Evolutionary conservation across 495 filamentous ascomycete species (phyloP).

Genomic region (Penicillium flavigenum): DNA sequence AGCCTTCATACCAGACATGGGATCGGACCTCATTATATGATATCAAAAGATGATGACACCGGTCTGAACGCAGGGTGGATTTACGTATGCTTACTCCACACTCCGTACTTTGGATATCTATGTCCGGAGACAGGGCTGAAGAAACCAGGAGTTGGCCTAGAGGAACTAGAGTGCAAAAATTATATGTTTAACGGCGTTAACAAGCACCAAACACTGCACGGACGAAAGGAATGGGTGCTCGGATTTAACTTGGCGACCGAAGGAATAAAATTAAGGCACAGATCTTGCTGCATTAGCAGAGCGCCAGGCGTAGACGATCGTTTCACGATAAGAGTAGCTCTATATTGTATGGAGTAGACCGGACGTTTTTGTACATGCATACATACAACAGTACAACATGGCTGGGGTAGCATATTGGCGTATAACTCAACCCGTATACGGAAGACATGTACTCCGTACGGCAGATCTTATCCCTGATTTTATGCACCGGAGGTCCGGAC

Average conservation of each 20-base stretch:
- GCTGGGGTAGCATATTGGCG: background rate
- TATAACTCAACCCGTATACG: background rate
- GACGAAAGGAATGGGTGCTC: background rate
- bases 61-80: background rate
- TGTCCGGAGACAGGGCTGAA: background rate
- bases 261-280: background rate
- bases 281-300: background rate
- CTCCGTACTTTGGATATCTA: background rate
- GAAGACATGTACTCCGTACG: background rate
- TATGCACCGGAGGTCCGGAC: conserved; percentile 20
- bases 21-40: background rate
- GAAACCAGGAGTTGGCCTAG: background rate
- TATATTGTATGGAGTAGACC: background rate
- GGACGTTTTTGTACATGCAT: background rate
- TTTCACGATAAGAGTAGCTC: conserved; percentile 6
- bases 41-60: background rate
- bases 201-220: background rate
- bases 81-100: background rate
- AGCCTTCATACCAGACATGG: background rate
- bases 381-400: background rate
- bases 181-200: background rate
- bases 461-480: conserved; percentile 5
- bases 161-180: background rate
- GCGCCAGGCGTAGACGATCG: background rate
- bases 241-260: background rate